A percentile compares a stretch with the other conserved stretches of the same genome.
phyloP scores from a whole-genome alignment of 768 basidiomycete genomes.

The Leccinum fibrillosum region DNA sequence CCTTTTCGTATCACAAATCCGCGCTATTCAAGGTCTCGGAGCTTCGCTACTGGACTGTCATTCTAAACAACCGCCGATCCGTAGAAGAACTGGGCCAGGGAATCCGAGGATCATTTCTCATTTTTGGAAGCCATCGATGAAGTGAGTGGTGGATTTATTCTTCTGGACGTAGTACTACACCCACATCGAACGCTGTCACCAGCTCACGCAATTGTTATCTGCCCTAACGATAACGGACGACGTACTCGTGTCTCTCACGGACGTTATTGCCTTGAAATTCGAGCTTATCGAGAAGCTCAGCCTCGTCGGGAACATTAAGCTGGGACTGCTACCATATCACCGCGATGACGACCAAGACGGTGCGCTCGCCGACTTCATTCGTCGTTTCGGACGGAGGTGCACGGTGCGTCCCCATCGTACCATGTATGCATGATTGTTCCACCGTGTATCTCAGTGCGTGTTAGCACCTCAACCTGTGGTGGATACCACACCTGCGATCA shows the following conservation, averaged over 20 bases:
- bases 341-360: too few species aligned
- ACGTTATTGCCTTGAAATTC: too few species aligned
- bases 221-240: too few species aligned
- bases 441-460: background rate
- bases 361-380: too few species aligned
- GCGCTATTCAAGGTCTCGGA: background rate
- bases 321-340: too few species aligned
- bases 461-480: constrained; percentile 53
- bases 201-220: constrained; percentile 33
- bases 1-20: background rate
- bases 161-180: background rate
- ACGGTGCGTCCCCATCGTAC: too few species aligned
- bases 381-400: too few species aligned
- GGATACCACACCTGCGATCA: constrained; percentile 48
- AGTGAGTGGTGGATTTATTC: constrained; percentile 23
- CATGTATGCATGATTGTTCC: background rate
- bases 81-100: constrained; percentile 40
- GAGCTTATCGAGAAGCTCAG: too few species aligned
- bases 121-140: constrained; percentile 28
- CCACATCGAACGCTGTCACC: background rate
- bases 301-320: too few species aligned
- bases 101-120: constrained; percentile 39
- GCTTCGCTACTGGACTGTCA: constrained; percentile 33
- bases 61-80: constrained; percentile 30
- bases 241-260: too few species aligned